Conservation (phyloP, 176 grass and related monocot species). For the Saccharum spontaneum region DNA sequence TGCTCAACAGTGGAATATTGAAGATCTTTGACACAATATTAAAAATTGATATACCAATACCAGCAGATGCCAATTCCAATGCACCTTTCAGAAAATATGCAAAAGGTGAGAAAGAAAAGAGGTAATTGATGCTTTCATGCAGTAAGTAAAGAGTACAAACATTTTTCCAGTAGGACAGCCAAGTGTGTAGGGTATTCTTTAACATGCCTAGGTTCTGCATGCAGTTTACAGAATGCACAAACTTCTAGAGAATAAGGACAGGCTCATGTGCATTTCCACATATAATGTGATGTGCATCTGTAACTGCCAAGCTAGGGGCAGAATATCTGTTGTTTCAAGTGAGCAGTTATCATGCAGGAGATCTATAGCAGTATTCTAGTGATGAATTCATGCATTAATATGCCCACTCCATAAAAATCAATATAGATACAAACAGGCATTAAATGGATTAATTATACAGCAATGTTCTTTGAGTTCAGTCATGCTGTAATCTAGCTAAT, state of each 20-base stretch:
- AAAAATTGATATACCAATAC: constrained; percentile 84
- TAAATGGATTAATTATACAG: not conserved
- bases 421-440: not conserved
- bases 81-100: constrained; percentile 56
- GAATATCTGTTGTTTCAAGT: constrained; percentile 4
- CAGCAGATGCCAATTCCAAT: constrained; percentile 78
- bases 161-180: not conserved
- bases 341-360: not conserved
- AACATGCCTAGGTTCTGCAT: constrained; percentile 16
- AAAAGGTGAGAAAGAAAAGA: constrained; percentile 23
- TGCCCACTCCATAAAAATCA: not conserved
- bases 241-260: not conserved
- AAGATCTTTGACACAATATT: constrained; percentile 91
- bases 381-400: not conserved
- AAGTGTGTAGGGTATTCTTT: not conserved
- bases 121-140: not conserved
- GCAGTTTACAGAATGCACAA: constrained; percentile 4
- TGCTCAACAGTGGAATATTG: constrained; percentile 85
- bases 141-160: constrained; percentile 17
- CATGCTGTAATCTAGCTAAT: not conserved
- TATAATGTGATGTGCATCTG: constrained; percentile 2
- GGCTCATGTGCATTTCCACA: not conserved
- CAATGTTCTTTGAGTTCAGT: not conserved
- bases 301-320: not conserved
- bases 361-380: not conserved